Base-by-base conservation (phyloP, 2,329 filamentous ascomycete species). In the Magnaporthiopsis incrustans region DNA sequence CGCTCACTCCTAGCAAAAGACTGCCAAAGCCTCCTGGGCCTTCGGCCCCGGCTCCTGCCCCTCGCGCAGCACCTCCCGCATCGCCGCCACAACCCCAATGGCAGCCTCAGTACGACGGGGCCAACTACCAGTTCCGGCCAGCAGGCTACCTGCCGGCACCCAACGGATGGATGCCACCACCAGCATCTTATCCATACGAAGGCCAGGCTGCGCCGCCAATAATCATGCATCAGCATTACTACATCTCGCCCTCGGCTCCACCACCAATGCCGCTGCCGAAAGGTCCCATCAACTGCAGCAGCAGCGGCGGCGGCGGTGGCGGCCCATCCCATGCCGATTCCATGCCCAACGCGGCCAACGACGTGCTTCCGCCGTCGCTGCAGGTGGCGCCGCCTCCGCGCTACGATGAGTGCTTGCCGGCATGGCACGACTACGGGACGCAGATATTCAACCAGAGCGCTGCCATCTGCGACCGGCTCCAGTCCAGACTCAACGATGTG, bases 401-500 rank as follows among this genome's bases (percentile, higher is more conserved):
- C 32, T 68, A 79, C 10, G 78, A 81, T 60, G 77, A 82, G 65
- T 75, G 77, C 1, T 68, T 81, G 27, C 73, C 79, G 8, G 71
- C 72, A 57, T 80, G 78, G 75, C 78, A 82, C 58, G 70, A 71
- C 15, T 73, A 77, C 53, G 75, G 75, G 25, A 76, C 77, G 0
- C 78, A 81, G 68, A 73, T 82, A 32, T 71, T 79, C 57, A 77
- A 78, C 67, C 78, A 81, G 67, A 75, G 76, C 6, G 77, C 78
- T 18, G 76, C 77, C 7, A 73, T 85, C 25, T 85, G 80, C 69
- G 85, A 90, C 69, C 77, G 85, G 64, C 82, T 92, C 60, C 83
- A 80, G 18, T 78, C 79, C 4, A 85, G 85, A 63, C 82, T 93
- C 66, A 83, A 91, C 72, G 77, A 85, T 59, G 81, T 91, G 64